Base-by-base conservation (phyloP, 2,329 filamentous ascomycete species). In the Parastagonospora avenae region DNA sequence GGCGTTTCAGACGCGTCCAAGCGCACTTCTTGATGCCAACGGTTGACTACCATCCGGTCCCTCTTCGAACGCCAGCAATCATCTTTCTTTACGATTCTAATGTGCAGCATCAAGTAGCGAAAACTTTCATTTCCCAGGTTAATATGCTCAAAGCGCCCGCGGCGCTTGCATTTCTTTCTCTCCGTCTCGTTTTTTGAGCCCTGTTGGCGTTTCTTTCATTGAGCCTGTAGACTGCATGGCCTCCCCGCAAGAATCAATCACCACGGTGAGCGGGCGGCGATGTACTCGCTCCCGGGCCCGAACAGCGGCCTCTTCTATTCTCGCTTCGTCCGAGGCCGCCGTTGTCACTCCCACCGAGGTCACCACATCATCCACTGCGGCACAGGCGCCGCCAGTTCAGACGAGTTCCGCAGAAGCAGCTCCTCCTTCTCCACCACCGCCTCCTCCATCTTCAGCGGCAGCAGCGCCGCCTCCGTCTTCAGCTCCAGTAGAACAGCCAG, bases 261-360 rank as follows among this genome's bases (percentile, higher is more conserved):
- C 70, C 48, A 73, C 70, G 49, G 71, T 75, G 56, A 71, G 51
- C 55, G 72, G 72, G 57, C 65, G 66, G 60, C 66, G 67, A 63
- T 75, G 72, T 62, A 74, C 71, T 57, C 70, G 72, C 54, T 70
- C 71, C 48, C 68, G 67, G 40, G 69, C 64, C 53, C 65, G 68
- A 38, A 69, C 66, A 32, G 59, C 65, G 48, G 59, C 57, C 52
- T 64, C 63, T 33, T 67, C 68, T 16, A 59, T 60, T 19, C 14
- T 50, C 12, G 51, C 54, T 37, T 51, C 57, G 45, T 52, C 51
- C 35, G 42, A 56, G 37, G 37, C 62, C 38, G 46, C 65, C 32
- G 32, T 52, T 37, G 54, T 50, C 16, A 59, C 61, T 55, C 48
- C 64, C 31, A 61, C 61, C 44, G 42, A 62, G 46, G 31, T 57